Conservation (phyloP, 1,284 basidiomycete species). For the Mrakiaceae sp. region DNA sequence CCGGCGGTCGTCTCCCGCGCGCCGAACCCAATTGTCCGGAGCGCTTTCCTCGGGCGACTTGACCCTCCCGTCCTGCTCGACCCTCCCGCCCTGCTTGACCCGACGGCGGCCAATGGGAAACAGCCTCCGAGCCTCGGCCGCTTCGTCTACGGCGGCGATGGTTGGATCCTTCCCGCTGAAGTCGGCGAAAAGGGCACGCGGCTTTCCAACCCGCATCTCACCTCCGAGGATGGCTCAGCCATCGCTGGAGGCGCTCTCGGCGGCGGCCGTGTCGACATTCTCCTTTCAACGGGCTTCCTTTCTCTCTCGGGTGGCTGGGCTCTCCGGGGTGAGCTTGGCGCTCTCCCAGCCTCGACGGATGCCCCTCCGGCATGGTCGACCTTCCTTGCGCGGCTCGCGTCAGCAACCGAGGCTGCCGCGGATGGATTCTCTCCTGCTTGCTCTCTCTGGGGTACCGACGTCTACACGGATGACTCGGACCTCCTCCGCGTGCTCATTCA, state of each 20-base stretch:
- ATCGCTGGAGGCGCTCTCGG: background rate
- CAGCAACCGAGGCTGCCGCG: background rate
- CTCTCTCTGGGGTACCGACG: conserved; percentile 45
- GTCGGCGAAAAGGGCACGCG: conserved; percentile 2
- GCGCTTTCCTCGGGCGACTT: conserved; percentile 4
- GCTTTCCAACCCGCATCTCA: background rate
- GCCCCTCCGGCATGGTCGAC: background rate
- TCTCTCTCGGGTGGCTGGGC: conserved; percentile 2
- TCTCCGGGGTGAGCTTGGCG: background rate
- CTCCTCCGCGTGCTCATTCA: conserved; percentile 42
- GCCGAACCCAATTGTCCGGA: conserved; percentile 12
- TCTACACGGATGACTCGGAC: conserved; percentile 50
- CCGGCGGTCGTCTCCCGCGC: conserved; percentile 1
- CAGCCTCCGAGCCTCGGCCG: conserved; percentile 8
- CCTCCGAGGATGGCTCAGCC: background rate
- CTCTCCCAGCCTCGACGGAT: background rate
- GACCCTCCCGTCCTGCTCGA: background rate
- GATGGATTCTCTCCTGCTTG: conserved; percentile 22
- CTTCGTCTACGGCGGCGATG: conserved; percentile 9
- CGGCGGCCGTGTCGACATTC: conserved; percentile 13
- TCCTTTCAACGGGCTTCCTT: conserved; percentile 10
- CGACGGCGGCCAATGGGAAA: background rate
- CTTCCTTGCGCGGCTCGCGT: background rate
- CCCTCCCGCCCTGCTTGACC: too few species aligned
- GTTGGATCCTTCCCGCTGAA: conserved; percentile 14